Conservation (phyloP, 2,329 filamentous ascomycete species). For the Apiospora arundinis region DNA sequence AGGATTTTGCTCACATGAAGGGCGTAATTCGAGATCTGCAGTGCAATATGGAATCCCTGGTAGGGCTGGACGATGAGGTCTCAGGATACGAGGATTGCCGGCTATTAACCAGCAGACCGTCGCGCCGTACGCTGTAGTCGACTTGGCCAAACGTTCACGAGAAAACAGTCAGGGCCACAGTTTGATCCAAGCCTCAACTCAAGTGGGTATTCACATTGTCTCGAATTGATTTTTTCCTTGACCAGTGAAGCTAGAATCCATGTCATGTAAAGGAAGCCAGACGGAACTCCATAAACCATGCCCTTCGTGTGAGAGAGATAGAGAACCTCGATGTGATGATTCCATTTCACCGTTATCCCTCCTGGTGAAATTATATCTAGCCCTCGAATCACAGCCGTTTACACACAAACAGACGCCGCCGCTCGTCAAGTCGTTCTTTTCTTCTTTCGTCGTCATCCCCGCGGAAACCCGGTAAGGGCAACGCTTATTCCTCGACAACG, state of each 20-base stretch:
- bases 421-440: conserved; percentile 19
- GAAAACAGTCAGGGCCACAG: not conserved
- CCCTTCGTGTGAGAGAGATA: conserved; percentile 25
- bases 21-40: not conserved
- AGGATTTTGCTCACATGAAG: not conserved
- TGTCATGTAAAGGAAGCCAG: conserved; percentile 26
- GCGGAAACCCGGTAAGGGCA: conserved; percentile 12
- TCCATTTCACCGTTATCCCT: conserved; percentile 8
- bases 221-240: conserved; percentile 19
- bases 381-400: conserved; percentile 20
- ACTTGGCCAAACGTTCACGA: not conserved
- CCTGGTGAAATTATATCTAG: conserved; percentile 19
- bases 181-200: not conserved
- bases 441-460: conserved; percentile 19
- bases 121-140: not conserved
- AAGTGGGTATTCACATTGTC: conserved; percentile 19
- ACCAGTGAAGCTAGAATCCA: conserved; percentile 28
- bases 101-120: not conserved
- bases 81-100: not conserved
- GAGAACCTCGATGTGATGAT: conserved; percentile 17
- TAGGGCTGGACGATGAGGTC: not conserved
- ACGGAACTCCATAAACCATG: conserved; percentile 29
- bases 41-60: not conserved
- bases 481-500: conserved; percentile 71
- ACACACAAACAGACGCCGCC: conserved; percentile 18